Evolutionary conservation across 2,329 filamentous ascomycete species (phyloP), one percentile per base, ranked within the genome.

Genomic region (Fusarium decemcellulare): DNA sequence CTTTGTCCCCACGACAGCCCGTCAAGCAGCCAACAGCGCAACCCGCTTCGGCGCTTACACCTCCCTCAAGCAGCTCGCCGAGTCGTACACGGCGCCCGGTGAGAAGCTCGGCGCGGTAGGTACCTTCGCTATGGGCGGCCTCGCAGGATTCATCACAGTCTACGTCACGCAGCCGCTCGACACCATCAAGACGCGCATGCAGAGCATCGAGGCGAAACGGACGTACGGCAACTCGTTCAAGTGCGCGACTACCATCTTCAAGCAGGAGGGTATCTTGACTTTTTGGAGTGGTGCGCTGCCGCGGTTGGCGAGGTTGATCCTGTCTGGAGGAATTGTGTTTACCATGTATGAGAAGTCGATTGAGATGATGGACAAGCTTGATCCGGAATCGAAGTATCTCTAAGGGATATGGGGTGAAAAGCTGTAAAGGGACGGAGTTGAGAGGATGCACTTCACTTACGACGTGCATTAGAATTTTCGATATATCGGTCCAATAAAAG

Each of bases 341-440:
- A 97, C 96, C 23, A 97, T 98, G 91, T 96, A 98, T 79, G 95
- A 98, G 84, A 98, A 98, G 87, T 93, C 92, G 63, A 98, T 98
- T 85, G 95, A 98, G 56, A 75, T 94, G 61, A 90, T 99, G 84
- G 89, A 93, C 74, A 85, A 79, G 76, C 63, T 95, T 55, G 96
- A 99, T 78, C 96, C 96, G 0, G 88, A 97, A 75, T 90, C 90
- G 77, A 92, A 87, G 78, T 98, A 97, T 77, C 88, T 98, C 68
- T 97, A 84, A 76, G 60, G 53, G 32, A 8, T 34, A 34, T 12
- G 32, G 32, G 12, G 32, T 34, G 32, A 34, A 34, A 34, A 12
- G 32, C 32, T 34, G 12, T 34, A 12, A 34, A 12, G 7, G 12
- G 4, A 9, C 12, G 32, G 32, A 12, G 32, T 34, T 34, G 9